Evolutionary conservation across 805 yeast species (phyloP), one percentile per base, ranked within the genome.

Genomic region (Limtongia smithiae): DNA sequence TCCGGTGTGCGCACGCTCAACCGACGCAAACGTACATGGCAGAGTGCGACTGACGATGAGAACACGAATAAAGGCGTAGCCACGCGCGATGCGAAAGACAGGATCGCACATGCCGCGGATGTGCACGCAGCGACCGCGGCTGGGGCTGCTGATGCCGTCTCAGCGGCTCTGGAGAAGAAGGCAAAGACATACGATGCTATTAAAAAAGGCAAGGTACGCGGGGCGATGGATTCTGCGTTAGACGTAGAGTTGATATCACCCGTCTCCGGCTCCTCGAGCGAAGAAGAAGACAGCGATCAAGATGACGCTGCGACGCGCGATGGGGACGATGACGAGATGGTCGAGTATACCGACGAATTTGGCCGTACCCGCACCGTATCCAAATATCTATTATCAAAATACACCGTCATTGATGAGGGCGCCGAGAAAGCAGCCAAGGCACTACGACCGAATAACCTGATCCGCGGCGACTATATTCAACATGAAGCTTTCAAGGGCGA

Each of bases 321-420:
- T 9, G 24, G 41, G 20, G 57, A 48, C 11, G 31, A 38, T 11
- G 50, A 52, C 14, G 54, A 54, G 14, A 18, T 49, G 42, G 52
- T 60, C 6, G 62, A 60, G 37, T 43, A 41, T 20, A 44, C 48
- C 17, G 62, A 60, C 34, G 62, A 60, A 27, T 60, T 60, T 53
- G 62, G 62, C 9, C 46, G 62, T 17, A 45, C 58, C 11, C 38
- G 62, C 21, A 55, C 36, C 44, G 50, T 58, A 6, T 37, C 59
- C 7, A 44, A 46, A 3, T 51, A 35, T 28, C 18, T 51, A 18
- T 22, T 50, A 3, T 41, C 41, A 9, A 33, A 42, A 18, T 27
- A 48, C 3, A 35, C 32, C 27, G 44, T 25, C 14, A 37, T 22
- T 2, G 48, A 48, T 11, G 37, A 35, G 1, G 50, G 44, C 17